These are phyloP conservation scores for Tubosaeta brunneosetosa DNA, from an alignment of 768 basidiomycete species.

Conservation along the genomic window DNA sequence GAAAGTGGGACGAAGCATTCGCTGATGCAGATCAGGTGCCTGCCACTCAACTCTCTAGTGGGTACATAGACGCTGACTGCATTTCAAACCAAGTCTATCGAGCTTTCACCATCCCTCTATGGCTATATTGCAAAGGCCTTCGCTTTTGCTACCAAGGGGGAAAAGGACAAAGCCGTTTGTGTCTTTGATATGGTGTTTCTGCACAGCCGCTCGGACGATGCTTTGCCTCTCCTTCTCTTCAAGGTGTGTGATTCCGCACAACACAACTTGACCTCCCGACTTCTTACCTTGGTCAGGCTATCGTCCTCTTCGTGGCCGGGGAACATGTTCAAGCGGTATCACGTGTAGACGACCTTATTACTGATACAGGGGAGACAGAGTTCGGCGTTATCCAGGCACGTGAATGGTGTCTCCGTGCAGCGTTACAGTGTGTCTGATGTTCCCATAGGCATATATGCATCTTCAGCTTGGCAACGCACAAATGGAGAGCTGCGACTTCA, in stretches of 20 bases:
- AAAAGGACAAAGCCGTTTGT: neutral
- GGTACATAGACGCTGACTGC: neutral
- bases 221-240: neutral
- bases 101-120: neutral
- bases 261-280: neutral
- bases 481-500: neutral
- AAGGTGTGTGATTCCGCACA: neutral
- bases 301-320: conserved; percentile 4
- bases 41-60: neutral
- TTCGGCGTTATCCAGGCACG: neutral
- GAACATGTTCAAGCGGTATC: conserved; percentile 4
- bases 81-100: neutral
- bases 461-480: neutral
- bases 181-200: neutral
- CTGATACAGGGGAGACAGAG: neutral
- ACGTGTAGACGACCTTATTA: neutral
- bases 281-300: neutral
- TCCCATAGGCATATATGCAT: neutral
- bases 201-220: neutral
- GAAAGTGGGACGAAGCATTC: neutral
- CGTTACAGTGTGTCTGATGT: neutral
- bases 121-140: neutral
- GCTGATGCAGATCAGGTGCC: neutral
- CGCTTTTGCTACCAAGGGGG: neutral
- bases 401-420: neutral